Evolutionary conservation across 768 basidiomycete species (phyloP), one percentile per base, ranked within the genome.

Genomic region (Phaeotremella skinneri): DNA sequence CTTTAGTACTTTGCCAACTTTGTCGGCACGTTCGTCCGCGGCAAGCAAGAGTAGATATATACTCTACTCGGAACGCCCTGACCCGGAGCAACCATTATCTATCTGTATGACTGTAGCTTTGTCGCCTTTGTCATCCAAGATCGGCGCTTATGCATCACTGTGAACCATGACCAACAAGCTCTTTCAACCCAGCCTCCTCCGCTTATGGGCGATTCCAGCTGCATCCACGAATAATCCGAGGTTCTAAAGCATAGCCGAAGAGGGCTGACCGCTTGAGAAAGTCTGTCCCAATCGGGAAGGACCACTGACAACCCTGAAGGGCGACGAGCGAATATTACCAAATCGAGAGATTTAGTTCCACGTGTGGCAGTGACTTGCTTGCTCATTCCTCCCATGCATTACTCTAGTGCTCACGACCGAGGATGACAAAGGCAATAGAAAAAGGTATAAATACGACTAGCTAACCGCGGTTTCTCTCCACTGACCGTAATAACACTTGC

Each of bases 1-100:
- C 1, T n/a, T 17, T 37, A 72, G 66, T 67, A 60, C 59, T 72
- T 73, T 54, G 61, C 63, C 56, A 49, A 66, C 43, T 61, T 61
- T 55, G 68, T 70, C 27, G 41, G 58, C 25, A 70, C 64, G 41
- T 68, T 66, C 43, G 59, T 63, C 52, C 61, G 58, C 47, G 71
- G 71, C 27, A 60, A 59, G 53, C 58, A 66, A 32, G 52, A 49
- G 57, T 61, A 54, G 52, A 58, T 52, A 20, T 17, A 23, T 27
- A 43, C 29, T 31, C 37, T 34, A 17, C 26, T 21, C 17, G 29
- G 34, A 21, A 31, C 37, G 7, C 34, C 34, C 34, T 37, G 34
- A 17, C 34, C 7, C 34, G 34, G 34, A 37, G 7, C 9, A 37
- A 37, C 17, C 17, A 37, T 37, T 17, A 17, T 37, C 17, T 37